Conservation (phyloP, 2,329 filamentous ascomycete species). For the Seiridium cupressi region DNA sequence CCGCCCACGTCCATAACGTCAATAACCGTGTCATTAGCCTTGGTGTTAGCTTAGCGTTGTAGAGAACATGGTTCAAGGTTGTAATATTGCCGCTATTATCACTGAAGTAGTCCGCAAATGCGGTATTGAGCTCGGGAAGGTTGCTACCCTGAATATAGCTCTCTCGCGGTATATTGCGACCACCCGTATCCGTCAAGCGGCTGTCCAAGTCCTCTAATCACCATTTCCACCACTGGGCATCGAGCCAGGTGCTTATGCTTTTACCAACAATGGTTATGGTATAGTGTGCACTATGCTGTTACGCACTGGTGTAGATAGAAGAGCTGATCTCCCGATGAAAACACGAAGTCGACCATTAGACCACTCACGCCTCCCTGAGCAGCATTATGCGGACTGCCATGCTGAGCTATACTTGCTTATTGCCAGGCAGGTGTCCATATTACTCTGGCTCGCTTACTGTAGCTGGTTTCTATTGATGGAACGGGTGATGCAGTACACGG, state of each 20-base stretch:
- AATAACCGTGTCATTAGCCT: slow-evolving; percentile 31
- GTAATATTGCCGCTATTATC: slow-evolving; percentile 4
- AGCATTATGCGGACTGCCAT: slow-evolving; percentile 16
- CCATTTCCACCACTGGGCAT: slow-evolving; percentile 28
- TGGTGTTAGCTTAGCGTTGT: background rate
- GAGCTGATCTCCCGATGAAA: slow-evolving; percentile 30
- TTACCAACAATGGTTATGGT: background rate
- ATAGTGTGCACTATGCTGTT: background rate
- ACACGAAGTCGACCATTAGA: slow-evolving; percentile 14
- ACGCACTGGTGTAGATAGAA: slow-evolving; percentile 27
- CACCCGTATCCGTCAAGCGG: slow-evolving; percentile 21
- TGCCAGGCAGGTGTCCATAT: slow-evolving; percentile 6
- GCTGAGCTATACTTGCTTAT: slow-evolving; percentile 10
- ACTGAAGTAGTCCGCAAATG: slow-evolving; percentile 12
- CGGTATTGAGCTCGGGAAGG: background rate
- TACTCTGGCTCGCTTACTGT: background rate
- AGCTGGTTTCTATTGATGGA: background rate
- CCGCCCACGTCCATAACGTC: slow-evolving; percentile 18
- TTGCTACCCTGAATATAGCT: background rate
- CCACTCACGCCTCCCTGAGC: slow-evolving; percentile 21
- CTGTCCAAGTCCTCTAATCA: slow-evolving; percentile 18
- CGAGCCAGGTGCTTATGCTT: slow-evolving; percentile 16
- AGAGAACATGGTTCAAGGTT: background rate
- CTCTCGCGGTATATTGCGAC: slow-evolving; percentile 13
- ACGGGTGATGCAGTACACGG: background rate